Conservation (phyloP, 116 monocot species). For the Thalassia testudinum region DNA sequence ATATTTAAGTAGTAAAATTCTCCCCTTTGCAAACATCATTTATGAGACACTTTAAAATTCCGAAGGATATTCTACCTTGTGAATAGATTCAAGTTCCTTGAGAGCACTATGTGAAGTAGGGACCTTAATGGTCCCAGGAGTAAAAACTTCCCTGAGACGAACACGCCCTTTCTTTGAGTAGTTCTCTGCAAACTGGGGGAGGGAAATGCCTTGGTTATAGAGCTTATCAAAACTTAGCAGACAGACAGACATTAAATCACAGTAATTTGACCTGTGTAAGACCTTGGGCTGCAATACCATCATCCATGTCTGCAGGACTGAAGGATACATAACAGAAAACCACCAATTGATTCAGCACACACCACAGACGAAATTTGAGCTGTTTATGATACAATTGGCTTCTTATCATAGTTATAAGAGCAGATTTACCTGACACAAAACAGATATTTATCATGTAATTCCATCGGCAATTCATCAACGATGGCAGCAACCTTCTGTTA, state of each 20-base stretch:
- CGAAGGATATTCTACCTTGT: too few relatives aligned
- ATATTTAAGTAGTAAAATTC: too few relatives aligned
- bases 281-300: conserved; percentile 80
- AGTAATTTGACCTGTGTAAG: conserved; percentile 67
- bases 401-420: background rate
- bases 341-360: too few relatives aligned
- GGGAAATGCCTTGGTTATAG: too few relatives aligned
- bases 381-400: background rate
- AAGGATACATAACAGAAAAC: conserved; percentile 7
- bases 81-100: conserved; percentile 87
- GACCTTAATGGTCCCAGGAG: conserved; percentile 50
- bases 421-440: conserved; percentile 68
- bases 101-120: conserved; percentile 61
- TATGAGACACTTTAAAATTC: too few relatives aligned
- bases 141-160: conserved; percentile 75
- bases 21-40: too few relatives aligned
- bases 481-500: conserved; percentile 79
- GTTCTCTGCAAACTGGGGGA: conserved; percentile 76
- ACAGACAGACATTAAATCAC: too few relatives aligned
- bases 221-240: too few relatives aligned
- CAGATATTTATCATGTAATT: conserved; percentile 68
- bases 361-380: too few relatives aligned
- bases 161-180: conserved; percentile 81
- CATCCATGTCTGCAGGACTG: conserved; percentile 87
- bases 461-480: conserved; percentile 70